Percentiles rank a stretch among this genome's conserved stretches.
phyloP scores from a whole-genome alignment of 208 protist genomes.

The Leishmania tarentolae region DNA sequence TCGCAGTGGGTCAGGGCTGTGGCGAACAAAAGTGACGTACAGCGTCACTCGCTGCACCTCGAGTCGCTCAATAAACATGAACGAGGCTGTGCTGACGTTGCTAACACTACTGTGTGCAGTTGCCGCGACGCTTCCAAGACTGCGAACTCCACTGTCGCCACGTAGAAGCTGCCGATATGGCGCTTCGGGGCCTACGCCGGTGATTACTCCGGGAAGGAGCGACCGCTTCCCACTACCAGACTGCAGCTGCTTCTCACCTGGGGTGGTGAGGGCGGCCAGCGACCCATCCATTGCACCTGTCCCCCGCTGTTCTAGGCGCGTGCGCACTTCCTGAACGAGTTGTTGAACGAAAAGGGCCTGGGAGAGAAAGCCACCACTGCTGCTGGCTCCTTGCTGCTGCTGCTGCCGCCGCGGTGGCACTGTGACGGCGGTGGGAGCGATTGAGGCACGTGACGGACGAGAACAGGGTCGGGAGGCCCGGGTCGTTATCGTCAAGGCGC shows the following conservation, averaged over 20 bases:
- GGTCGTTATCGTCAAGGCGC: neutral
- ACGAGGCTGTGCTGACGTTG: conserved; percentile 21
- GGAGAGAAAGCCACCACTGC: conserved; percentile 25
- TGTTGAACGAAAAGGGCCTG: conserved; percentile 27
- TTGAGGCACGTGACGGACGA: neutral
- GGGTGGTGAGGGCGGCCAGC: conserved; percentile 9
- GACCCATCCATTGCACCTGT: conserved; percentile 25
- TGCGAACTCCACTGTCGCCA: neutral
- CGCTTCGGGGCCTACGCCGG: neutral
- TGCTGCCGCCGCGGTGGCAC: conserved; percentile 6
- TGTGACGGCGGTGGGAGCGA: neutral
- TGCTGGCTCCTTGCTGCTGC: conserved; percentile 1
- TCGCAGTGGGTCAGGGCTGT: conserved; percentile 65
- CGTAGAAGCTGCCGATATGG: conserved; percentile 14
- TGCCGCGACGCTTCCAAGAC: neutral
- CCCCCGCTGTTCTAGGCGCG: conserved; percentile 23
- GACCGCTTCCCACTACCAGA: neutral
- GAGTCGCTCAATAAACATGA: conserved; percentile 61
- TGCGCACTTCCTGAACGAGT: conserved; percentile 30
- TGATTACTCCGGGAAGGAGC: conserved; percentile 9
- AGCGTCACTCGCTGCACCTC: conserved; percentile 50
- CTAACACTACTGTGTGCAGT: neutral
- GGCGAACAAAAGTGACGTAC: conserved; percentile 64
- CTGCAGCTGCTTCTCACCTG: conserved; percentile 4
- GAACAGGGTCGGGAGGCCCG: neutral